Evolutionary conservation across 164 flowering plant species (phyloP), one percentile per base, ranked within the genome.

Genomic region (Euptelea pleiosperma): DNA sequence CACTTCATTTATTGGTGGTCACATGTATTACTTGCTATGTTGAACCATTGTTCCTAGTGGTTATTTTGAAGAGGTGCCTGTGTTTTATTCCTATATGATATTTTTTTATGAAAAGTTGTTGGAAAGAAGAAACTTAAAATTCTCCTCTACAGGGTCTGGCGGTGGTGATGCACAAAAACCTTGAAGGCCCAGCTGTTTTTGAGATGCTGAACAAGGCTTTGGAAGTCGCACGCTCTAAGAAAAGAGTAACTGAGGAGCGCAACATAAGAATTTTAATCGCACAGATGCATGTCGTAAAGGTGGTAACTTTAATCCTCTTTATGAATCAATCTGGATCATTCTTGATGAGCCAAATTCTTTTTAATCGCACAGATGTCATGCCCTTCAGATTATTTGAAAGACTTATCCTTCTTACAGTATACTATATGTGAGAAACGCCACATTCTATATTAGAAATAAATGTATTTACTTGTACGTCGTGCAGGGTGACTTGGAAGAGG

Each of bases 201-300:
- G 87, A 78, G 64, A 89, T 93, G 98, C 72, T 93, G 44, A 52
- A 82, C 44, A 67, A 80, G 49, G 96, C 96, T 59, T 62, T 87
- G 61, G 79, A 79, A 60, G 35, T 82, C 63, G 85, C 98, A 64
- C 74, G 55, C 4, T 66, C 65, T 22, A 76, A 77, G 63, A 82
- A 83, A 52, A 83, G 81, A 67, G 94, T 87, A 53, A 77, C 84
- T 19, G 94, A 90, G 75, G 94, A 86, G 76, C 82, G 99, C 64
- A 90, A 79, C 62, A 88, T 93, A 49, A 77, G 74, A 76, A 87
- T 93, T 44, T 58, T 93, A 55, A 81, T 83, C 57, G 99, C 92
- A 52, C 97, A 93, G 61, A 90, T 93, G 97, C 87, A 82, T 77
- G 79, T 88, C 14, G 81, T 88, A 5, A 70, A 80, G 89, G 97